Evolutionary conservation across 192 early-diverging fungal genomes (phyloP).

Genomic region (Martensiomyces pterosporus): DNA sequence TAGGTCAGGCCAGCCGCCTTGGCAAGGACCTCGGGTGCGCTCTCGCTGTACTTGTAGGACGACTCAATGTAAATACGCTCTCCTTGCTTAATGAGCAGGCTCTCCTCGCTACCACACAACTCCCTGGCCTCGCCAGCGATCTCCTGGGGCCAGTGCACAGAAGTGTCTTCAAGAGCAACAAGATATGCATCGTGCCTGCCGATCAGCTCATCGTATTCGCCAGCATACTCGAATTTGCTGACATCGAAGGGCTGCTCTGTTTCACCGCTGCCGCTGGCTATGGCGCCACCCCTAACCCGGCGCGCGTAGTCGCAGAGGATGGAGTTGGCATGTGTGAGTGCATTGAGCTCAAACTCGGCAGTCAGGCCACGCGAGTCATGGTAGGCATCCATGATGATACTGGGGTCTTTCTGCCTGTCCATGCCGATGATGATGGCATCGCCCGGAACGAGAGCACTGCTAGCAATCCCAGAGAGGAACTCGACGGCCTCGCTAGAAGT

Average conservation of each 20-base stretch:
- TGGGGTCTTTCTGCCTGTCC: constrained; percentile 72
- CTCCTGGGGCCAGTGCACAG: constrained; percentile 45
- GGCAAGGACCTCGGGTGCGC: constrained; percentile 55
- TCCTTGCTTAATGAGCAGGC: constrained; percentile 56
- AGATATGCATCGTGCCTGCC: constrained; percentile 84
- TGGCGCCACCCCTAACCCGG: no score
- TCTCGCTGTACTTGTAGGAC: constrained; percentile 74
- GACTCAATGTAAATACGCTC: constrained; percentile 90
- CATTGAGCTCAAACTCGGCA: constrained; percentile 80
- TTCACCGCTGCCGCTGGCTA: background rate
- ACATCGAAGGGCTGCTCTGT: constrained; percentile 54
- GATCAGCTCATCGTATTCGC: constrained; percentile 63
- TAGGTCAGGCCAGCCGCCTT: constrained; percentile 44
- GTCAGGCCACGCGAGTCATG: constrained; percentile 77
- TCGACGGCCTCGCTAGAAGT: constrained; percentile 57
- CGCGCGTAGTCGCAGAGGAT: constrained; percentile 53
- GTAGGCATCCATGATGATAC: constrained; percentile 74
- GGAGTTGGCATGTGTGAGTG: constrained; percentile 69
- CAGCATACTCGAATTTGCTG: constrained; percentile 64
- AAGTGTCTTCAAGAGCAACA: constrained; percentile 51
- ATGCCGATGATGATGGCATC: constrained; percentile 83
- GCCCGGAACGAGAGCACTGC: constrained; percentile 56
- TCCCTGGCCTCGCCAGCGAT: constrained; percentile 14
- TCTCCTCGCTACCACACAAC: constrained; percentile 11
- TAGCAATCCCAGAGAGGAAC: constrained; percentile 59